These are phyloP conservation scores for Butyriboletus loyo DNA, from an alignment of 768 basidiomycete genomes.

Conservation along the genomic window DNA sequence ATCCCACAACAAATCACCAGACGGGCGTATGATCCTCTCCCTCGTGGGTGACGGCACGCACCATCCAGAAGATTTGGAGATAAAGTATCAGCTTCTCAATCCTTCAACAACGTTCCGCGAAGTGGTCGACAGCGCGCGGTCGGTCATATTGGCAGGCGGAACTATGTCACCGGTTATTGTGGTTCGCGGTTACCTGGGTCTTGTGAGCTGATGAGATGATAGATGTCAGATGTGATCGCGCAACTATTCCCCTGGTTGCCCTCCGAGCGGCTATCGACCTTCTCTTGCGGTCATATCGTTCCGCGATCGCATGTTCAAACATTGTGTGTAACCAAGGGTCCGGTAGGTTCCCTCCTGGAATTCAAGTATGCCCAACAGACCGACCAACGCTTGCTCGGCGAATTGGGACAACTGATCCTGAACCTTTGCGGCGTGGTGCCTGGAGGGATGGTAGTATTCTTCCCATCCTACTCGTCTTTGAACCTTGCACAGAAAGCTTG, in stretches of 20 bases:
- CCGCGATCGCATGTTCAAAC: constrained; percentile 75
- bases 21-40: constrained; percentile 72
- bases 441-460: constrained; percentile 88
- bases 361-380: constrained; percentile 79
- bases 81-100: constrained; percentile 92
- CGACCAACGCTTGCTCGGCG: constrained; percentile 63
- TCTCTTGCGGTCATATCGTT: constrained; percentile 92
- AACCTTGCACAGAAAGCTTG: constrained; percentile 64
- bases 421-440: constrained; percentile 80
- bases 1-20: constrained; percentile 36
- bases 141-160: constrained; percentile 91
- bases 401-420: constrained; percentile 80
- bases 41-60: constrained; percentile 33
- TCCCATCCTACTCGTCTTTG: constrained; percentile 88
- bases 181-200: constrained; percentile 4
- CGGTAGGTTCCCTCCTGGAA: constrained; percentile 67
- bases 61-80: constrained; percentile 47
- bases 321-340: constrained; percentile 71
- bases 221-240: constrained; percentile 85
- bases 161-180: constrained; percentile 95
- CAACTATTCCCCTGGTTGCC: constrained; percentile 76
- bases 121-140: constrained; percentile 75
- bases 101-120: constrained; percentile 84
- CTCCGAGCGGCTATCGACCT: constrained; percentile 61
- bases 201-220: constrained; percentile 4